These are phyloP conservation scores for Pleurotus cornucopiae DNA, from an alignment of 768 basidiomycete genomes.

Conservation along the genomic window DNA sequence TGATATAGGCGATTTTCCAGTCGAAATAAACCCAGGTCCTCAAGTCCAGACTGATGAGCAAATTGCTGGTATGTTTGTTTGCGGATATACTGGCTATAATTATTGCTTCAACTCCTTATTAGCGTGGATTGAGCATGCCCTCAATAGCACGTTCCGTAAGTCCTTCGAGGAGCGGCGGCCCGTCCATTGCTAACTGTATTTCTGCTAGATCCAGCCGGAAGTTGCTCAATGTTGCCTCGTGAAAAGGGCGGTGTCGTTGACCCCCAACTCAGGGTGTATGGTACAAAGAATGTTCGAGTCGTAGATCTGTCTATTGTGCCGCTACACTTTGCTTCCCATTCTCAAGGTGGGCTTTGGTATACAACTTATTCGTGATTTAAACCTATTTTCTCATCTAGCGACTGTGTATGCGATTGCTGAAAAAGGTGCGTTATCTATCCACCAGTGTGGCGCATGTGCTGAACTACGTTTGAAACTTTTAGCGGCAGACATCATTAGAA, in stretches of 20 bases:
- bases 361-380: background rate
- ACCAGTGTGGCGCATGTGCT: background rate
- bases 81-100: background rate
- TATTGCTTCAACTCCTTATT: background rate
- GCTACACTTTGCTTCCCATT: conserved; percentile 43
- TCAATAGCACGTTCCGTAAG: background rate
- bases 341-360: conserved; percentile 30
- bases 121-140: background rate
- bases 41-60: conserved; percentile 2
- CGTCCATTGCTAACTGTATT: background rate
- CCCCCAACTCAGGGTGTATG: conserved; percentile 33
- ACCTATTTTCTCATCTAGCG: conserved; percentile 18
- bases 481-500: conserved; percentile 6
- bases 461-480: background rate
- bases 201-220: conserved; percentile 30
- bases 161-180: background rate
- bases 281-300: conserved; percentile 52
- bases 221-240: conserved; percentile 41
- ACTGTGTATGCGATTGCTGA: conserved; percentile 44
- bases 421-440: conserved; percentile 27
- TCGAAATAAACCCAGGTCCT: conserved; percentile 3
- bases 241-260: conserved; percentile 29
- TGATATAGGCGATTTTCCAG: background rate
- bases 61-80: background rate
- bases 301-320: conserved; percentile 53